Percentiles rank a stretch among this genome's conserved stretches.
These are phyloP conservation scores for Chiua sp. DNA, from an alignment of 1,284 basidiomycete genomes.

Conservation along the genomic window DNA sequence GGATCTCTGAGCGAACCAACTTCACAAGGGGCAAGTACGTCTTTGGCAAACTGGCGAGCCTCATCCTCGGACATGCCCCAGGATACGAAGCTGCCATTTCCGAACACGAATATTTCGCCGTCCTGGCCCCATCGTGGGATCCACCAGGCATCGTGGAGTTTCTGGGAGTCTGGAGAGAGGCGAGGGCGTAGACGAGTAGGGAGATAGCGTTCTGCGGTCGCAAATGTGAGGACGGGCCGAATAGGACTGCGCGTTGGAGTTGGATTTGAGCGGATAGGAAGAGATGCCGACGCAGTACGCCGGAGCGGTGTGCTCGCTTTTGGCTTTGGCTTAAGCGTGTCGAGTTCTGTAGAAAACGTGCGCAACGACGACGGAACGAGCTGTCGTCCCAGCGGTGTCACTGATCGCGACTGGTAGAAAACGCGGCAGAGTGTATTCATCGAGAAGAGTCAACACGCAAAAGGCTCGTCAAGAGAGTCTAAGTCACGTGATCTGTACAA, in stretches of 20 bases:
- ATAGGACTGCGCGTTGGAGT: conserved; percentile 80
- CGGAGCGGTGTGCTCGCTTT: conserved; percentile 79
- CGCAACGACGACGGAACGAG: conserved; percentile 10
- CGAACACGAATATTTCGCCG: conserved; percentile 90
- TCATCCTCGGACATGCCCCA: conserved; percentile 90
- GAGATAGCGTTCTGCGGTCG: conserved; percentile 78
- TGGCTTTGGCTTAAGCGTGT: conserved; percentile 58
- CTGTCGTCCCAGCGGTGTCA: not conserved
- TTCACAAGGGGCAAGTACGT: conserved; percentile 67
- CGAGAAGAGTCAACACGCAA: not conserved
- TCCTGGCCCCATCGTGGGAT: conserved; percentile 76
- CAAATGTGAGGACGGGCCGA: conserved; percentile 73
- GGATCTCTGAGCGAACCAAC: conserved; percentile 67
- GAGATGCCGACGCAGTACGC: conserved; percentile 69
- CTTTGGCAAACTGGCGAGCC: conserved; percentile 67
- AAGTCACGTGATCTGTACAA: too few relatives aligned
- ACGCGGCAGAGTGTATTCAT: conserved; percentile 25
- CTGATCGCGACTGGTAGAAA: conserved; percentile 5
- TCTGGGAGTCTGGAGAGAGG: conserved; percentile 57
- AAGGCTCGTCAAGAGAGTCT: too few relatives aligned
- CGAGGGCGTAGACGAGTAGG: conserved; percentile 59
- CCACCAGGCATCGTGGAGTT: conserved; percentile 79
- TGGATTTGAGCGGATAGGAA: conserved; percentile 79
- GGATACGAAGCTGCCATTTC: conserved; percentile 84
- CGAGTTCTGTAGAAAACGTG: conserved; percentile 25